Evolutionary conservation across 108 stramenopile genomes (phyloP), one percentile per base, ranked within the genome.

Genomic region (Skeletonema tropicum): DNA sequence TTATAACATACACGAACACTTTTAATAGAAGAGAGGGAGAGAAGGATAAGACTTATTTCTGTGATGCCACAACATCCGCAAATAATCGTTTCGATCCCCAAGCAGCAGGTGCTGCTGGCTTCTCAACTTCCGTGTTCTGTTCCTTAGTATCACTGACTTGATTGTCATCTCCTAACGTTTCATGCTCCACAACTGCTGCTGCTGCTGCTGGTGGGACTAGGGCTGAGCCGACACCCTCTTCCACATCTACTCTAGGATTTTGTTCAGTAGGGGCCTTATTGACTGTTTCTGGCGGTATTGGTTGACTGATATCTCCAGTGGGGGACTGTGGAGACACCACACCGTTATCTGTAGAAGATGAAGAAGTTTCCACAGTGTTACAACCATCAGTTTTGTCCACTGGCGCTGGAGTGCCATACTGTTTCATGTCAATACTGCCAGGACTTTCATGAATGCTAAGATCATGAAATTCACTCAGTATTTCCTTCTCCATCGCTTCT

Each of bases 41-140:
- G 39, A 41, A 9, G 0, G 42, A 45, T 45, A n/a, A 55, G 23
- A 23, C 15, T 55, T 23, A 55, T 55, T 55, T 55, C 23, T 55
- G 52, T 25, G 52, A 25, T 55, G 52, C 52, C 21, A 55, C 19
- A 55, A 82, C 81, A 75, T 82, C 81, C 11, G 74, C 52, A 72
- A 82, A 71, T 48, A 80, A 80, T 57, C 74, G 30, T 68, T 60
- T 75, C 57, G 58, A 57, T 25, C 81, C 74, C 81, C 81, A 82
- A 3, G 74, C 70, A 38, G 48, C 74, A 41, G 61, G 30, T 32
- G 74, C 39, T n/a, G 58, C 29, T 62, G 62, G 64, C 35, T 25
- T 55, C 25, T 55, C 52, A 55, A 55, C 52, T 55, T 55, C 23
- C 4, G 21, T 55, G 52, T 23, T 23, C 52, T 21, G 52, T 23